phyloP scores from a whole-genome alignment of 257 asterid species.

The Leptodermis oblonga region DNA sequence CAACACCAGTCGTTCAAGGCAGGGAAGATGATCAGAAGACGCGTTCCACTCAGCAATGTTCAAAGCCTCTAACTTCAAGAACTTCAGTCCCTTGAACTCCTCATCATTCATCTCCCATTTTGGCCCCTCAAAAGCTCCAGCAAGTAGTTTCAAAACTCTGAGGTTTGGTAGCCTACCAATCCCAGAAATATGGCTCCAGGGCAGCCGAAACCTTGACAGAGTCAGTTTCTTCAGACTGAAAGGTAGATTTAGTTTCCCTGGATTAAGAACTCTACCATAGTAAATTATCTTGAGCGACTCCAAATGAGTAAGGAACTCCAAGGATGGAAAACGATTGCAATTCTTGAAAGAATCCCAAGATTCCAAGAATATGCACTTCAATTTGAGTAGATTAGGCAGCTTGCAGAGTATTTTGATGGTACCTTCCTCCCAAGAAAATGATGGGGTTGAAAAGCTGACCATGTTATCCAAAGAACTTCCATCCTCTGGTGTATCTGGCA shows the following conservation, averaged over 20 bases:
- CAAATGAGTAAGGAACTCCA: not conserved
- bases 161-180: conserved; percentile 7
- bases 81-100: conserved; percentile 6
- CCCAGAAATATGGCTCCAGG: not conserved
- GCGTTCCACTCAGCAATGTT: conserved; percentile 8
- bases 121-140: conserved; percentile 8
- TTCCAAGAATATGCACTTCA: conserved; percentile 8
- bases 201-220: not conserved
- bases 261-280: not conserved
- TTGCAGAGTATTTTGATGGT: not conserved
- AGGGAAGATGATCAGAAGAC: conserved; percentile 3
- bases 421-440: not conserved
- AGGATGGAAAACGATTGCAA: not conserved
- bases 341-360: not conserved
- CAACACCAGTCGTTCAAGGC: not conserved
- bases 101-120: conserved; percentile 11
- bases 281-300: conserved; percentile 7
- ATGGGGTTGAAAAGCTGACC: conserved; percentile 13
- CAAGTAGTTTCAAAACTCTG: not conserved
- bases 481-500: not conserved
- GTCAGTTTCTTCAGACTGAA: conserved; percentile 2
- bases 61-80: conserved; percentile 10
- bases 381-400: conserved; percentile 3
- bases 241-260: not conserved
- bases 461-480: not conserved